A percentile compares a stretch with the other conserved stretches of the same genome.
Conservation (phyloP, 306 rosid species). For the Sphenostylis stenocarpa region DNA sequence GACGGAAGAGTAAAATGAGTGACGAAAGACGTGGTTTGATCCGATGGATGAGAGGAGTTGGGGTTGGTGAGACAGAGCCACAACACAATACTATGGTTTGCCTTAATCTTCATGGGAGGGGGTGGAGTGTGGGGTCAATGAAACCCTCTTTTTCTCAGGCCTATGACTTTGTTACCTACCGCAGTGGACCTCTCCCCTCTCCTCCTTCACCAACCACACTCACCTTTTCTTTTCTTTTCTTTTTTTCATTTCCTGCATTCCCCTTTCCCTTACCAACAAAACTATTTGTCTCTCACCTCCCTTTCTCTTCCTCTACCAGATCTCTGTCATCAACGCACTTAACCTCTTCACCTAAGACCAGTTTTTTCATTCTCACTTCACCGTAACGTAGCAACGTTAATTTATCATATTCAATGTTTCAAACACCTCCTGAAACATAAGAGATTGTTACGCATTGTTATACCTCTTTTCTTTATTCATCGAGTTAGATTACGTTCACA, state of each 20-base stretch:
- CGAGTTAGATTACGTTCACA: no score
- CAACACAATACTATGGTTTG: no score
- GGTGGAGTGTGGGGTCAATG: background rate
- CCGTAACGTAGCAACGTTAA: background rate
- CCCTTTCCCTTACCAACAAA: no score
- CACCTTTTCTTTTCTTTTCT: background rate
- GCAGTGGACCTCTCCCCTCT: background rate
- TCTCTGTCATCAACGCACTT: background rate
- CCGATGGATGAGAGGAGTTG: background rate
- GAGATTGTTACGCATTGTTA: background rate
- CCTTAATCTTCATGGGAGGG: no score
- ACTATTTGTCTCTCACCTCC: no score
- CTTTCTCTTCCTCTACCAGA: background rate
- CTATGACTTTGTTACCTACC: background rate
- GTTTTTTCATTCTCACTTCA: background rate
- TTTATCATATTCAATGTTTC: background rate
- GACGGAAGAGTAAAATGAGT: background rate
- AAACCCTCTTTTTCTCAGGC: background rate
- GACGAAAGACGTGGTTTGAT: no score
- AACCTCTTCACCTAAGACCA: background rate
- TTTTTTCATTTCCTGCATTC: no score
- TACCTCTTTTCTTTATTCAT: no score
- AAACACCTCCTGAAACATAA: background rate
- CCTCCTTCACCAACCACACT: slow-evolving; percentile 6
- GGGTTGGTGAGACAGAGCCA: background rate